These are phyloP conservation scores for Kluyveromyces aestuarii DNA, from an alignment of 805 yeast species.

Conservation along the genomic window DNA sequence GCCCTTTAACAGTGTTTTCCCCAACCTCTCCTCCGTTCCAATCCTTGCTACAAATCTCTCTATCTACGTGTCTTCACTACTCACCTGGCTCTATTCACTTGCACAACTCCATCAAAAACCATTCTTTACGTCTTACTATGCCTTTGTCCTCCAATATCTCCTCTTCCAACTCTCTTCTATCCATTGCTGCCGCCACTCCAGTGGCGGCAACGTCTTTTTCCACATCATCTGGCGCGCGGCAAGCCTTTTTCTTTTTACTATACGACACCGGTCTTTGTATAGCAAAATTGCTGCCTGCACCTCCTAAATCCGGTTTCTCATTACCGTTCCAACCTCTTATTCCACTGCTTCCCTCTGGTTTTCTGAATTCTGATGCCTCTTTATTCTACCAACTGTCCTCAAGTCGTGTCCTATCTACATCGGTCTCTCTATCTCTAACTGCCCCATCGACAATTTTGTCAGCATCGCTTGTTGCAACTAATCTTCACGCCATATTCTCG, in stretches of 20 bases:
- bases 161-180: background rate
- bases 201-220: background rate
- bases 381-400: background rate
- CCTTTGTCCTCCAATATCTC: background rate
- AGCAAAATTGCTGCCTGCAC: background rate
- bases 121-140: background rate
- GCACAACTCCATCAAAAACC: background rate
- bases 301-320: background rate
- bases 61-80: background rate
- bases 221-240: background rate
- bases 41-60: background rate
- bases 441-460: background rate
- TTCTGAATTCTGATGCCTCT: background rate
- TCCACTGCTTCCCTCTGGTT: background rate
- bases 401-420: background rate
- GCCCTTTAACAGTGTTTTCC: background rate
- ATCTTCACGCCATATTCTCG: background rate
- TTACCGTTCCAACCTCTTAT: background rate
- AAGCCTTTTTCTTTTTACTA: background rate
- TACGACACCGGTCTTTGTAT: background rate
- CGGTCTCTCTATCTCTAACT: background rate
- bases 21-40: background rate
- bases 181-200: background rate
- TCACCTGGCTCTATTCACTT: background rate
- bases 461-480: background rate